Percentiles rank a stretch among this genome's conserved stretches.
Evolutionary conservation across 1,284 basidiomycete genomes (phyloP).

Genomic region (Cutaneotrichosporon sp.): DNA sequence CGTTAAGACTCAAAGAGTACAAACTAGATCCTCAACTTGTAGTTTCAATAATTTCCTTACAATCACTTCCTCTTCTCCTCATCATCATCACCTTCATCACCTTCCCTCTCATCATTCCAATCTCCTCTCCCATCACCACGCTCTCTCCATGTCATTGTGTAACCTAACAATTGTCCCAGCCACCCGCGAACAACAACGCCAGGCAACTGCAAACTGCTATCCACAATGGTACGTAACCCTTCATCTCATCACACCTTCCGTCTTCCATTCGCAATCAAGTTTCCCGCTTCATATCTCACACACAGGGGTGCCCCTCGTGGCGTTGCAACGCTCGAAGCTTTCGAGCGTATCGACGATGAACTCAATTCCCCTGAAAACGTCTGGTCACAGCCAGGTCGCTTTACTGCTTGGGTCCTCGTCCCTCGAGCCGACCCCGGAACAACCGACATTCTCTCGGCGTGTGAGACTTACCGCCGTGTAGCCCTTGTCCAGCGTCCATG

Average conservation of each 20-base stretch:
- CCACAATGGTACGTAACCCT: slow-evolving; percentile 7
- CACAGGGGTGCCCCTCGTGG: slow-evolving; percentile 8
- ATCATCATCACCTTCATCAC: background rate
- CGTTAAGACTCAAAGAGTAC: too few relatives aligned
- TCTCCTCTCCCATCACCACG: background rate
- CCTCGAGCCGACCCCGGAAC: slow-evolving; percentile 11
- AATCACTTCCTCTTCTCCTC: background rate
- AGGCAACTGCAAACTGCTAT: slow-evolving; percentile 10
- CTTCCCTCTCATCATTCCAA: background rate
- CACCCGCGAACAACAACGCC: slow-evolving; percentile 4
- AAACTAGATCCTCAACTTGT: too few relatives aligned
- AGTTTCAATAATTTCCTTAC: background rate
- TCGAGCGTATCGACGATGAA: slow-evolving; percentile 4
- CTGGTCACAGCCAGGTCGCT: slow-evolving; percentile 14
- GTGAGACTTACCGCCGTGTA: slow-evolving; percentile 15
- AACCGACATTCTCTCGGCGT: slow-evolving; percentile 8
- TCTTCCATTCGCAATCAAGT: background rate
- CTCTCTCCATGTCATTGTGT: background rate
- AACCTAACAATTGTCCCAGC: slow-evolving; percentile 3
- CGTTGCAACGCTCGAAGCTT: background rate
- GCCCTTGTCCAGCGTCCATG: background rate
- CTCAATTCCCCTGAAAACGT: slow-evolving; percentile 6
- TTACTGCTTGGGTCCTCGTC: slow-evolving; percentile 20
- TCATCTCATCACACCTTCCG: background rate
- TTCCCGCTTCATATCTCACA: background rate